Evolutionary conservation across 495 filamentous ascomycete genomes (phyloP).

Genomic region (Penicillium pulvis): DNA sequence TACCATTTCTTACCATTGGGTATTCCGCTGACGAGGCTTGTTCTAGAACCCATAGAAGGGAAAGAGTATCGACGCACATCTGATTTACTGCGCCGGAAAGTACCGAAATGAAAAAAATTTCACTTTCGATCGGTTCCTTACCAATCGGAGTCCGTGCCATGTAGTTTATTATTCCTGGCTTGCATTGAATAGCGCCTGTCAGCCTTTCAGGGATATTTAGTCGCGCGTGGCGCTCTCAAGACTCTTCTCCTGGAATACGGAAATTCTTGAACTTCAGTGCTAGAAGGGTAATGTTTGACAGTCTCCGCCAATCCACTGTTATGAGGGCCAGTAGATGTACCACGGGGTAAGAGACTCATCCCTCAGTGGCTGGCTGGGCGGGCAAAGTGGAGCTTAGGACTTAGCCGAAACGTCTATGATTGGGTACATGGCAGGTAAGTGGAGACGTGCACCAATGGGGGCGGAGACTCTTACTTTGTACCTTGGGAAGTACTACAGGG

Average conservation of each 20-base stretch:
- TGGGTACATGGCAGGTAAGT: background rate
- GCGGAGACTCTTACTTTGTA: background rate
- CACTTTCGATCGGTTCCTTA: background rate
- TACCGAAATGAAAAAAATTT: background rate
- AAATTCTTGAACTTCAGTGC: background rate
- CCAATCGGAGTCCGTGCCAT: background rate
- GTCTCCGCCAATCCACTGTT: background rate
- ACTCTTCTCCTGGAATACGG: background rate
- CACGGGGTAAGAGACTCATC: background rate
- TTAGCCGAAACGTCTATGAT: background rate
- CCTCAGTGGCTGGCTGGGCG: background rate
- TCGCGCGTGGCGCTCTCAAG: background rate
- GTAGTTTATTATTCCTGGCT: background rate
- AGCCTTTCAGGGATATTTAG: background rate
- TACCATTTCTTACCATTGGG: background rate
- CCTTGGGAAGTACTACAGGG: background rate
- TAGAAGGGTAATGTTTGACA: background rate
- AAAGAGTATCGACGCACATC: background rate
- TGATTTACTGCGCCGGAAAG: background rate
- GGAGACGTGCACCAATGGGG: background rate
- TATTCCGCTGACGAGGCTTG: background rate
- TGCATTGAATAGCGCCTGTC: background rate
- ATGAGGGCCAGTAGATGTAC: constrained; percentile 1
- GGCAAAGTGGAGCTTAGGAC: background rate
- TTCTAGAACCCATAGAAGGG: background rate